Conservation (phyloP, 2,329 filamentous ascomycete genomes). For the Triangularia setosa region DNA sequence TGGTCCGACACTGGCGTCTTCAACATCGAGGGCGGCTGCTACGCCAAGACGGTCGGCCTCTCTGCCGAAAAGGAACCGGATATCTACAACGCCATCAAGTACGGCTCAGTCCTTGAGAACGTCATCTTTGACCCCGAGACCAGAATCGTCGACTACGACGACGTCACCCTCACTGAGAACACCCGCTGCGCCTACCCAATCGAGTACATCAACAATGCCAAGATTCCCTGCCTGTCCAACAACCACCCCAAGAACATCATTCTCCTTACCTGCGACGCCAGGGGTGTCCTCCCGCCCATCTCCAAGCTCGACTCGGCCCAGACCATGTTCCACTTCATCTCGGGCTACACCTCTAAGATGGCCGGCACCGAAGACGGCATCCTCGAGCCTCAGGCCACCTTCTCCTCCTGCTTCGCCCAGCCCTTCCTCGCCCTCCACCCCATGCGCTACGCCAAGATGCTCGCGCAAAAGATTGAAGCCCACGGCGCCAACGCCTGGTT, state of each 20-base stretch:
- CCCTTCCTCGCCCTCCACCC: conserved; percentile 98
- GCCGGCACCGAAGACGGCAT: conserved; percentile 96
- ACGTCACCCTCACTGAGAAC: conserved; percentile 93
- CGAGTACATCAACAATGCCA: conserved; percentile 98
- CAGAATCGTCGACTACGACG: conserved; percentile 91
- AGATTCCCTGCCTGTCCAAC: conserved; percentile 88
- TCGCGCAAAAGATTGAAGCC: conserved; percentile 93
- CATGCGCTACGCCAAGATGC: conserved; percentile 98
- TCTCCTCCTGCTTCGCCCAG: conserved; percentile 98
- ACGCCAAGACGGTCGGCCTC: conserved; percentile 97
- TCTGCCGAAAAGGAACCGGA: conserved; percentile 99
- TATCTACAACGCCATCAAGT: conserved; percentile 93
- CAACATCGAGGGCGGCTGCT: conserved; percentile 99
- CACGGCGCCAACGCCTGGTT: conserved; percentile 98
- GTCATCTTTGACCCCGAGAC: conserved; percentile 93
- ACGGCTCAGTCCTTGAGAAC: conserved; percentile 96
- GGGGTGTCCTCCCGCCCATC: conserved; percentile 94
- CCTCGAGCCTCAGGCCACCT: conserved; percentile 95
- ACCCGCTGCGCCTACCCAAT: conserved; percentile 98
- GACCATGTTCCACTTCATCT: conserved; percentile 99
- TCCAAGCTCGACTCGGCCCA: conserved; percentile 92
- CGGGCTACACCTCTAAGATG: conserved; percentile 99
- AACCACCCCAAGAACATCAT: conserved; percentile 96
- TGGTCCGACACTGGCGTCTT: conserved; percentile 96
- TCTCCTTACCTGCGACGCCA: conserved; percentile 94